Evolutionary conservation across 2,329 filamentous ascomycete species (phyloP).

Genomic region (Paecilomyces variotii): DNA sequence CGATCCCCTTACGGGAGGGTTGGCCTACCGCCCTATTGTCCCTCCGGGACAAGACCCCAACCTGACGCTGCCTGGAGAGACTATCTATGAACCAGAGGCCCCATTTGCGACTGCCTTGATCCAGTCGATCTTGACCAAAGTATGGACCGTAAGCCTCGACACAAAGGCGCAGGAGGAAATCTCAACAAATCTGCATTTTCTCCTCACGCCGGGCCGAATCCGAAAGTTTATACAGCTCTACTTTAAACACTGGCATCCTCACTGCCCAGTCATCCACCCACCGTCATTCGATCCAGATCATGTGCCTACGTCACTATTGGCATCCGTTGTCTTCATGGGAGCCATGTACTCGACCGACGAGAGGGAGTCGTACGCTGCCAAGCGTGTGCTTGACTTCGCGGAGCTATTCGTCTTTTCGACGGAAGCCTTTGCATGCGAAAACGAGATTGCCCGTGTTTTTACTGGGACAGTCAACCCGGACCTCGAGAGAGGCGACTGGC

Average conservation of each 20-base stretch:
- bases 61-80: slow-evolving; percentile 11
- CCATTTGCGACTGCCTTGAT: slow-evolving; percentile 32
- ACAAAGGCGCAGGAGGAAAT: slow-evolving; percentile 32
- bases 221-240: slow-evolving; percentile 35
- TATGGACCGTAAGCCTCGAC: slow-evolving; percentile 31
- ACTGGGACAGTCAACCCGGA: slow-evolving; percentile 13
- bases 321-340: slow-evolving; percentile 36
- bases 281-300: slow-evolving; percentile 34
- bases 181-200: slow-evolving; percentile 28
- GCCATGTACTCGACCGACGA: slow-evolving; percentile 38
- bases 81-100: slow-evolving; percentile 27
- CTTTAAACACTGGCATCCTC: slow-evolving; percentile 39
- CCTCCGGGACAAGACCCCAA: slow-evolving; percentile 13
- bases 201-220: slow-evolving; percentile 35
- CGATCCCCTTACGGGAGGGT: slow-evolving; percentile 12
- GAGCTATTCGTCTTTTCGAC: slow-evolving; percentile 38
- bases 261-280: slow-evolving; percentile 36
- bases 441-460: slow-evolving; percentile 30
- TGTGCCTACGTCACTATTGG: slow-evolving; percentile 29
- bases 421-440: slow-evolving; percentile 33
- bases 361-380: slow-evolving; percentile 29
- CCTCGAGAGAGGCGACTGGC: slow-evolving; percentile 22
- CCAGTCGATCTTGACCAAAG: slow-evolving; percentile 31
- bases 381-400: slow-evolving; percentile 34
- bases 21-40: slow-evolving; percentile 11